phyloP scores from a whole-genome alignment of 2,329 filamentous ascomycete species.

The Pseudocercospora eumusae region DNA sequence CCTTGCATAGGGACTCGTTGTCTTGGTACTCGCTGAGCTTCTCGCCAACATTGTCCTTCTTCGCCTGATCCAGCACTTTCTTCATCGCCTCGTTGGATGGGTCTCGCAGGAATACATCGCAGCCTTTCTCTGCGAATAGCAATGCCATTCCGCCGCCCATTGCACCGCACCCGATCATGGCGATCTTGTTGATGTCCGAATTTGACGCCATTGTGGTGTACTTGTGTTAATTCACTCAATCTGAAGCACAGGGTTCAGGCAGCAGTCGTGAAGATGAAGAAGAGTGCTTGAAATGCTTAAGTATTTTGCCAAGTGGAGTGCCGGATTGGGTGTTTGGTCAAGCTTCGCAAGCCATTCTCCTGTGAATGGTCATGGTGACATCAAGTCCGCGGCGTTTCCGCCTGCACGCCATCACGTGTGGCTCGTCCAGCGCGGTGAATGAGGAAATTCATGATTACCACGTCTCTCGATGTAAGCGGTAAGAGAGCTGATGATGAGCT shows the following conservation, averaged over 20 bases:
- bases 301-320: background rate
- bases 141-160: constrained; percentile 64
- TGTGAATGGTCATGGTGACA: constrained; percentile 18
- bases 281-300: background rate
- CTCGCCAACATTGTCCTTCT: constrained; percentile 44
- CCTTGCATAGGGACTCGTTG: constrained; percentile 54
- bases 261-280: background rate
- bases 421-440: background rate
- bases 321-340: constrained; percentile 1
- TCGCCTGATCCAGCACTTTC: constrained; percentile 44
- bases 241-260: no score
- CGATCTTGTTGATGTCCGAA: constrained; percentile 46
- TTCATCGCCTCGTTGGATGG: constrained; percentile 54
- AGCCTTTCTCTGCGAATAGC: constrained; percentile 59
- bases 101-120: constrained; percentile 58
- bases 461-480: background rate
- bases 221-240: no score
- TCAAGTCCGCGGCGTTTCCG: constrained; percentile 13
- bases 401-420: constrained; percentile 5
- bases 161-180: constrained; percentile 59
- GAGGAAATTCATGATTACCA: constrained; percentile 6
- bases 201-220: constrained; percentile 5
- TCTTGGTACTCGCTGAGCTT: constrained; percentile 46
- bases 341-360: constrained; percentile 15
- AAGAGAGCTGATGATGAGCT: background rate